Base-by-base conservation (phyloP, 176 grass and related monocot genomes). In the Coix lacrymajobi region DNA sequence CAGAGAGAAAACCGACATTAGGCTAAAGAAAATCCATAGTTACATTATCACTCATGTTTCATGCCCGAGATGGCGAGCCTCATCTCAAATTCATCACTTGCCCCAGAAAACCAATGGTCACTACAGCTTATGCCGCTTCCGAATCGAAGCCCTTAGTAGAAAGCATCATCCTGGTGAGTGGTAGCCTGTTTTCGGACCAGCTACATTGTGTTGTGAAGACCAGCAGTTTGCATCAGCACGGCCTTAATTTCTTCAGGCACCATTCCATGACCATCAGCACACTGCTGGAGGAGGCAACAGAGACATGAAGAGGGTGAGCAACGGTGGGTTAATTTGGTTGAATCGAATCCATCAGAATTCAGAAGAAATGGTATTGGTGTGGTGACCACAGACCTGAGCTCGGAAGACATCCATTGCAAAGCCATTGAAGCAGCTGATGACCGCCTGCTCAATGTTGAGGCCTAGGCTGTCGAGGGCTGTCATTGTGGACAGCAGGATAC, bases 211-310 rank as follows among this genome's bases (percentile, higher is more conserved):
- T 74, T 87, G 48, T 85, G 86, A 16, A 91, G 78, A 10, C 91
- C 91, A 31, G 85, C 86, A 20, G 79, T 86, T 41, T 89, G 88
- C 77, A 97, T 66, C 71, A 97, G 92, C 72, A 91, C 85, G 4
- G 90, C 81, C 83, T 91, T 94, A 75, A 97, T 97, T 45, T 97
- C 95, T 60, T 94, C 92, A 71, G 95, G 80, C 69, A 78, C 68
- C 29, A 84, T 75, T 13, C 78, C 83, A 77, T 90, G 88, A 4
- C 88, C 89, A 68, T 91, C 86, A 28, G 75, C 64, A 61, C 81
- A 87, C 84, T 94, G 92, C 90, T 94, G 89, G 84, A 71, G 24
- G 38, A 72, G 36, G 85, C 3, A 77, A n/a, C 69, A 69, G 30
- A 73, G 16, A 73, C 36, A 82, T 66, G n/a, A 88, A 67, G 46